Evolutionary conservation across 768 basidiomycete species (phyloP).

Genomic region (Lactarius hengduanensis): DNA sequence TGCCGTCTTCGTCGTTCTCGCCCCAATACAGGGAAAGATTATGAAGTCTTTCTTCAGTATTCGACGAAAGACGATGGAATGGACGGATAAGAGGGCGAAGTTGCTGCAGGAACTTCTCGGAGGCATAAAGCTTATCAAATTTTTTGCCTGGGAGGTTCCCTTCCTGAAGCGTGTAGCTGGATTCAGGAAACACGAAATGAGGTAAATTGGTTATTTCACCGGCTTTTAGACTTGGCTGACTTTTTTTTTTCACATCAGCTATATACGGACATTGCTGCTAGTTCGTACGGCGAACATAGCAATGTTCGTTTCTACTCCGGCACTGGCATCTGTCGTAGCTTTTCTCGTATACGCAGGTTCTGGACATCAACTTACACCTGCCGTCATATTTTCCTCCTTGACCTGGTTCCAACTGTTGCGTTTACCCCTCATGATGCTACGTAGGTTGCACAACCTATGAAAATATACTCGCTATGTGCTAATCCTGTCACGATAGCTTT

Average conservation of each 20-base stretch:
- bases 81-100: slow-evolving; percentile 90
- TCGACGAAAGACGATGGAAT: slow-evolving; percentile 74
- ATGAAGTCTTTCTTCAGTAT: slow-evolving; percentile 73
- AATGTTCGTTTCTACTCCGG: slow-evolving; percentile 69
- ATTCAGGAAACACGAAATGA: slow-evolving; percentile 70
- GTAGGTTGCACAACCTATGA: slow-evolving; percentile 32
- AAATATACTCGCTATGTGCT: background rate
- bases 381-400: slow-evolving; percentile 79
- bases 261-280: slow-evolving; percentile 64
- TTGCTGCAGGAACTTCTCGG: slow-evolving; percentile 85
- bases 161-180: slow-evolving; percentile 72
- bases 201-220: slow-evolving; percentile 33
- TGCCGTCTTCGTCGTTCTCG: slow-evolving; percentile 65
- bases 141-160: slow-evolving; percentile 85
- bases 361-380: slow-evolving; percentile 66
- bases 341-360: slow-evolving; percentile 76
- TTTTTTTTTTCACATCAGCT: slow-evolving; percentile 36
- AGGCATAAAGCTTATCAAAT: slow-evolving; percentile 91
- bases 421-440: slow-evolving; percentile 74
- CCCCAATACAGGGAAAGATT: slow-evolving; percentile 66
- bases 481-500: slow-evolving; percentile 43
- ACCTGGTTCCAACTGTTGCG: slow-evolving; percentile 83
- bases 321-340: slow-evolving; percentile 75
- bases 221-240: slow-evolving; percentile 14
- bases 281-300: slow-evolving; percentile 66